Conservation (phyloP, 768 basidiomycete species). For the Leccinum imitatum region DNA sequence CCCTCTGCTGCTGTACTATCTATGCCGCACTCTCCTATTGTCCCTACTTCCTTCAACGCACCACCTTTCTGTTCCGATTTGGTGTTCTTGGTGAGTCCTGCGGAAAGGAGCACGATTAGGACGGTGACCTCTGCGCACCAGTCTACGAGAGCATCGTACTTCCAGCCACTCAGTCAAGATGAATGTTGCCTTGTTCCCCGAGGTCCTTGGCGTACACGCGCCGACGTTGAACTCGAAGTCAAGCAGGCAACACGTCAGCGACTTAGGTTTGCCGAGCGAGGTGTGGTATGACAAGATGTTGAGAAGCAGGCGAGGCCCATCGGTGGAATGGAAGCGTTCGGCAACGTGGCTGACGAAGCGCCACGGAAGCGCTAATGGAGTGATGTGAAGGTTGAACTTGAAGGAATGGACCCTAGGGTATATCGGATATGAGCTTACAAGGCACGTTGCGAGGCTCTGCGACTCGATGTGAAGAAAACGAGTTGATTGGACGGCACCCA, state of each 20-base stretch:
- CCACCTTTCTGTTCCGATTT: conserved; percentile 38
- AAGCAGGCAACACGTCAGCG: too few species aligned
- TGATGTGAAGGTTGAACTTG: too few species aligned
- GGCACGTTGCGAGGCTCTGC: too few species aligned
- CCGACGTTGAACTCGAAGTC: too few species aligned
- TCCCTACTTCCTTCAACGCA: conserved; percentile 52
- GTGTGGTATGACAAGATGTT: not conserved
- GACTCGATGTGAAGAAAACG: too few species aligned
- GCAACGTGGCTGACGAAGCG: too few species aligned
- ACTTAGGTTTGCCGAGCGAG: too few species aligned
- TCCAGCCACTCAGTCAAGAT: conserved; percentile 77
- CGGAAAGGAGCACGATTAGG: conserved; percentile 72
- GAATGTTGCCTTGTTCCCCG: conserved; percentile 74
- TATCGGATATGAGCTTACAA: not conserved
- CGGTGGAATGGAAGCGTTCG: not conserved
- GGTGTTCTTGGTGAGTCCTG: conserved; percentile 64
- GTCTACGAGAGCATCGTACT: too few species aligned
- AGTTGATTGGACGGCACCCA: too few species aligned
- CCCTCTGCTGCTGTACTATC: too few species aligned
- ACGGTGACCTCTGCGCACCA: conserved; percentile 62
- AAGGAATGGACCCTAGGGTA: not conserved
- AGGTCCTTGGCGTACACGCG: conserved; percentile 51
- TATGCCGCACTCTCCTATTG: conserved; percentile 53
- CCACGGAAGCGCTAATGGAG: too few species aligned
- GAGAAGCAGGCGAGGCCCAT: not conserved